Evolutionary conservation across 352 stramenopile species (phyloP), one percentile per base, ranked within the genome.

Genomic region (Pythium brassicae): DNA sequence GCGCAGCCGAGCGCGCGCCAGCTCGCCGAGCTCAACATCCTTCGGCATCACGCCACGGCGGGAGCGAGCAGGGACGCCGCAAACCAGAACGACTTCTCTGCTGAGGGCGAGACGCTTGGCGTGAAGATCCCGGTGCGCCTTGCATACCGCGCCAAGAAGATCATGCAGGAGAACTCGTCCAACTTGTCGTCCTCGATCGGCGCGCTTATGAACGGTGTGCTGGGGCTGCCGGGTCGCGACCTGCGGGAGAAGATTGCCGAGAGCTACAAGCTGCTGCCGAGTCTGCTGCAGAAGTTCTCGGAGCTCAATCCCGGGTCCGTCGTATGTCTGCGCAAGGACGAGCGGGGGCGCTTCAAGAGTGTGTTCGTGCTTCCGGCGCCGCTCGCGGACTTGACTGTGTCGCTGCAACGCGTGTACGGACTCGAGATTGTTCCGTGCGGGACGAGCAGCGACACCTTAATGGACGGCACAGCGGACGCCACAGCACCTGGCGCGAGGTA

Each of bases 231-330:
- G 3, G 79, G 87, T n/a, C 69, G 70, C 0, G 75, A 73, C n/a
- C 84, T 83, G 0, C 83, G 76, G 6, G 80, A 91, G 40, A 80
- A 93, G 47, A 62, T 93, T 23, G 78, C 77, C 0, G 80, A 91
- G 52, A 90, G 79, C 63, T 93, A 93, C 69, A 89, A 89, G 62
- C 84, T 89, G 50, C 83, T 93, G 23, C 78, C 83, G 22, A 88
- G 76, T 34, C 53, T 93, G 23, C 62, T 91, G 10, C 72, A 87
- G 37, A 84, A 78, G 7, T 91, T 89, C 59, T 67, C 62, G 10
- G 81, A 76, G 49, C 87, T 88, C 60, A 93, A 93, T 54, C 72
- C 80, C 11, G 76, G 71, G 2, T 89, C 83, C 0, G 78, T 64
- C 9, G 70, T 82, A 7, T 67, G 63, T 19, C 86, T 89, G 53